phyloP scores from a whole-genome alignment of 495 filamentous ascomycete species.

The Elaphomyces granulatus region DNA sequence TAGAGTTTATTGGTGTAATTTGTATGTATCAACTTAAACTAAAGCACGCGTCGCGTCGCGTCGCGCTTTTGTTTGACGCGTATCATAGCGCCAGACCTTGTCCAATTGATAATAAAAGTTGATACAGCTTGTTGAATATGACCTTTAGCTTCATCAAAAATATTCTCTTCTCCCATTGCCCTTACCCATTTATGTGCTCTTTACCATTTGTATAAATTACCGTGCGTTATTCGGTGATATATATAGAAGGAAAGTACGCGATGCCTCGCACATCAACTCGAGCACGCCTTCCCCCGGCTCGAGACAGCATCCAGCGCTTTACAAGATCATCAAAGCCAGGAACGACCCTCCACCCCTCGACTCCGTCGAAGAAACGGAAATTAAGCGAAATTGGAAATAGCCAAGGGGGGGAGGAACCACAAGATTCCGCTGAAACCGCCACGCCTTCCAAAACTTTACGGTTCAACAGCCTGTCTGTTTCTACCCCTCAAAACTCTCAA shows the following conservation, averaged over 20 bases:
- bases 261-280: slow-evolving; percentile 25
- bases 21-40: no score
- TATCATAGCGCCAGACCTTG: no score
- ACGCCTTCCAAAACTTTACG: slow-evolving; percentile 31
- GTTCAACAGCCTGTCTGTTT: slow-evolving; percentile 24
- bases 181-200: no score
- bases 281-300: slow-evolving; percentile 20
- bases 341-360: slow-evolving; percentile 15
- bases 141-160: no score
- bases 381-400: slow-evolving; percentile 29
- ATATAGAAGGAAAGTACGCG: slow-evolving; percentile 20
- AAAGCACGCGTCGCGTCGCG: no score
- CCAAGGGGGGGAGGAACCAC: slow-evolving; percentile 6
- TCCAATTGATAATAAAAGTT: no score
- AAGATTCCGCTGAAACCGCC: slow-evolving; percentile 1
- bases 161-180: no score
- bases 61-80: no score
- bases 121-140: no score
- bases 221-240: no score
- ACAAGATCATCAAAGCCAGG: slow-evolving; percentile 32
- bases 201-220: no score
- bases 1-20: no score
- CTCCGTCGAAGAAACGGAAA: slow-evolving; percentile 36
- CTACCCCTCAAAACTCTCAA: slow-evolving; percentile 18
- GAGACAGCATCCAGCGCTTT: slow-evolving; percentile 27